Percentiles rank a stretch among this genome's conserved stretches.
phyloP scores from a whole-genome alignment of 495 filamentous ascomycete genomes.

The Talaromyces proteolyticus region DNA sequence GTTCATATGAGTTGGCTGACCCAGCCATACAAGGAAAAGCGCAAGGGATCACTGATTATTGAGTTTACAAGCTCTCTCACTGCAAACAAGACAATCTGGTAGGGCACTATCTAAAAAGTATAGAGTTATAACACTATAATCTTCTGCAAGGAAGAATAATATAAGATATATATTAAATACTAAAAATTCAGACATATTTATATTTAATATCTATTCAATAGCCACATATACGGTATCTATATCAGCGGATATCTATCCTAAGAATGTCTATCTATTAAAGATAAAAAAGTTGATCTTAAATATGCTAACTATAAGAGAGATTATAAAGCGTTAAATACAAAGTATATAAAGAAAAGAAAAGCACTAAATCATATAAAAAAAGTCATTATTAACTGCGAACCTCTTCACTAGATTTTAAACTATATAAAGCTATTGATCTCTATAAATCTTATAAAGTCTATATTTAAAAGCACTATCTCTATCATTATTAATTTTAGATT shows the following conservation, averaged over 20 bases:
- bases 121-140: too few species aligned
- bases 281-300: background rate
- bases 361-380: too few species aligned
- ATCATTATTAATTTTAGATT: background rate
- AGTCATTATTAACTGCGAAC: too few species aligned
- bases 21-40: background rate
- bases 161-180: background rate
- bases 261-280: background rate
- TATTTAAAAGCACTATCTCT: background rate
- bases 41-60: background rate
- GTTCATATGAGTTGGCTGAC: background rate
- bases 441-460: background rate
- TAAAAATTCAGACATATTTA: background rate
- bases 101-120: background rate
- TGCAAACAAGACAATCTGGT: background rate
- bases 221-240: background rate
- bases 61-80: background rate
- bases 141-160: too few species aligned
- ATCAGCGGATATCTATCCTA: too few species aligned
- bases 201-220: background rate
- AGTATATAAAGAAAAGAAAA: background rate
- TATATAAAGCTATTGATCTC: background rate
- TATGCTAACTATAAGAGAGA: background rate
- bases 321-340: background rate
- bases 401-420: too few species aligned